Conservation (phyloP, 176 grass and related monocot genomes). For the Hyparrhenia diplandra region DNA sequence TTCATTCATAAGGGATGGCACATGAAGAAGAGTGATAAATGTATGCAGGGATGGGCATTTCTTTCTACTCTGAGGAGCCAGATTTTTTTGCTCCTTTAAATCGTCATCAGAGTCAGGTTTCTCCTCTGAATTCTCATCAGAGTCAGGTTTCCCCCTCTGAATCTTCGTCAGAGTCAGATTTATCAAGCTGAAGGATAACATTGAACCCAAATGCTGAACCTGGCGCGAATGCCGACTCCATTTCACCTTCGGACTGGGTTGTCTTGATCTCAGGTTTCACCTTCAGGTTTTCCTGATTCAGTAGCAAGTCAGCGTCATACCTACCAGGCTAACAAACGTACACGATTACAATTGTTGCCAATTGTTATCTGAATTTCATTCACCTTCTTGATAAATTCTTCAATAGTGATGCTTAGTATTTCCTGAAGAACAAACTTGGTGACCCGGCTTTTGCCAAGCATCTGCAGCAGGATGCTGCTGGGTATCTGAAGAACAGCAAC, state of each 20-base stretch:
- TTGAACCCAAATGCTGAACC: slow-evolving; percentile 55
- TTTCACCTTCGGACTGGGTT: slow-evolving; percentile 47
- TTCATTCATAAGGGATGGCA: not conserved
- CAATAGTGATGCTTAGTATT: slow-evolving; percentile 59
- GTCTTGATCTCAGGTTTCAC: slow-evolving; percentile 62
- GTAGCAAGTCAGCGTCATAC: not conserved
- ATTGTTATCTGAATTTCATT: slow-evolving; percentile 6
- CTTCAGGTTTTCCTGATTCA: slow-evolving; percentile 49
- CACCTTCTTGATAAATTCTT: slow-evolving; percentile 65
- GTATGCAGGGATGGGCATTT: not conserved
- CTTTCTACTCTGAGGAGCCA: slow-evolving; percentile 10
- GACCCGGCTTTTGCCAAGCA: slow-evolving; percentile 73
- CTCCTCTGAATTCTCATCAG: slow-evolving; percentile 9
- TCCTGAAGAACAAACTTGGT: slow-evolving; percentile 67
- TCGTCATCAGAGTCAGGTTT: not conserved
- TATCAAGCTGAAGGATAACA: slow-evolving; percentile 47
- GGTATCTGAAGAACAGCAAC: slow-evolving; percentile 42
- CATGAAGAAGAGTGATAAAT: not conserved
- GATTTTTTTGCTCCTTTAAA: not conserved
- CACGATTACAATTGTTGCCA: not conserved
- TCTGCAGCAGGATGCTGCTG: slow-evolving; percentile 60
- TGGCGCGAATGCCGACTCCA: slow-evolving; percentile 51
- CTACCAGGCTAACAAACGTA: not conserved
- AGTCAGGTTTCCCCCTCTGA: not conserved
- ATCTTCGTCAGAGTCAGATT: slow-evolving; percentile 27